These are phyloP conservation scores for Monosporascus sp. DNA, from an alignment of 2,329 filamentous ascomycete species.

Conservation along the genomic window DNA sequence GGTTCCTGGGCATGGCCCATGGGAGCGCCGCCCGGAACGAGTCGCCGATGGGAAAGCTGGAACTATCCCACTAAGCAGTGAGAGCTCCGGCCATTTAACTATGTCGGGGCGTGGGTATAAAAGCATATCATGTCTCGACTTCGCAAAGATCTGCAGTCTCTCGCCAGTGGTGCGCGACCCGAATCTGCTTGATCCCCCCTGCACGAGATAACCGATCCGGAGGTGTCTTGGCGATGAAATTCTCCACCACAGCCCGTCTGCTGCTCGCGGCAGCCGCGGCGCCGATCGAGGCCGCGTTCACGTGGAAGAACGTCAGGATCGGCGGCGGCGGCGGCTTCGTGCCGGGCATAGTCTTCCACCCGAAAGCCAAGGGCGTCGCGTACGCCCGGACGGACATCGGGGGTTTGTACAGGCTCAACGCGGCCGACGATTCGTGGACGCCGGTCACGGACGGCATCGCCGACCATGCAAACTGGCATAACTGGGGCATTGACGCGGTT, in stretches of 20 bases:
- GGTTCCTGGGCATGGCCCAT: no score
- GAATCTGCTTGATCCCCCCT: no score
- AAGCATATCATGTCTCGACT: no score
- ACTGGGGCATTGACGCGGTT: conserved; percentile 53
- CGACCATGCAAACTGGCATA: conserved; percentile 40
- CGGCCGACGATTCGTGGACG: conserved; percentile 49
- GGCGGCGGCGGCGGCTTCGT: conserved; percentile 54
- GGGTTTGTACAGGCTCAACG: conserved; percentile 48
- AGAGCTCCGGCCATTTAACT: no score
- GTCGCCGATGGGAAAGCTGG: no score
- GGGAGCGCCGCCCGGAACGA: no score
- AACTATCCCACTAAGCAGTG: no score
- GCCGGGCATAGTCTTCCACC: conserved; percentile 52
- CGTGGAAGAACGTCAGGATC: conserved; percentile 45
- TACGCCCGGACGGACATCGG: conserved; percentile 55
- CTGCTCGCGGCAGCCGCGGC: conserved; percentile 15
- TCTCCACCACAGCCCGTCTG: conserved; percentile 1
- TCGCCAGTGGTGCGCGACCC: no score
- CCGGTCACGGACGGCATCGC: conserved; percentile 43
- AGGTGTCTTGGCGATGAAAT: conserved; percentile 1
- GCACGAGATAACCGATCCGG: no score
- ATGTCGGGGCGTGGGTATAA: no score
- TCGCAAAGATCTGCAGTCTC: no score
- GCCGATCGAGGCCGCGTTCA: conserved; percentile 28
- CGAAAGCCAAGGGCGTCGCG: conserved; percentile 41